Evolutionary conservation across 495 filamentous ascomycete genomes (phyloP).

Genomic region (Talaromyces proteolyticus): DNA sequence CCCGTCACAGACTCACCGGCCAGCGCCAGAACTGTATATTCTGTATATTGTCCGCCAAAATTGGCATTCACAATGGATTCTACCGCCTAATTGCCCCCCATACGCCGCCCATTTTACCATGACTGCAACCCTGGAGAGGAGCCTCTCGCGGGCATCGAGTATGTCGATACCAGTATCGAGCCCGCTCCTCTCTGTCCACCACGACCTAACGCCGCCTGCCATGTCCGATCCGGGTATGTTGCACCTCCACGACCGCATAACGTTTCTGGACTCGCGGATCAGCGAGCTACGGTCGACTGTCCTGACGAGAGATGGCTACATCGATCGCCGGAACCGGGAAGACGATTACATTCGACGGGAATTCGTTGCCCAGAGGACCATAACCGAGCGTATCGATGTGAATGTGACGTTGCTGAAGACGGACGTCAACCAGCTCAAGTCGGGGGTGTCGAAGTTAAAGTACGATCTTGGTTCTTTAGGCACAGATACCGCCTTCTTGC

Average conservation of each 20-base stretch:
- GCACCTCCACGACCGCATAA: constrained; percentile 32
- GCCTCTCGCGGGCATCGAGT: constrained; percentile 33
- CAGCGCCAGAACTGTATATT: too few relatives aligned
- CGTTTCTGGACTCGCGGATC: constrained; percentile 30
- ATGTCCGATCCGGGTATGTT: constrained; percentile 25
- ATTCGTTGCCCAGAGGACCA: constrained; percentile 29
- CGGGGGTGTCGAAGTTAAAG: constrained; percentile 28
- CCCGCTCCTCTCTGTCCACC: constrained; percentile 27
- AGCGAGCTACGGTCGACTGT: constrained; percentile 31
- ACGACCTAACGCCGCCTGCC: constrained; percentile 26
- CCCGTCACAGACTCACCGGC: neutral
- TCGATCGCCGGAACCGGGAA: constrained; percentile 37
- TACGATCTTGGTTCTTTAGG: constrained; percentile 25
- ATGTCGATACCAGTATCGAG: constrained; percentile 34
- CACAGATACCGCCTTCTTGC: constrained; percentile 32
- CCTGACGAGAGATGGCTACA: constrained; percentile 33
- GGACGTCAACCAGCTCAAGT: constrained; percentile 33
- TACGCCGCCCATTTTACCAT: constrained; percentile 14
- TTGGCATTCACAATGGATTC: neutral
- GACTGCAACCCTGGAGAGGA: constrained; percentile 34
- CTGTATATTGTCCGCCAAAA: neutral
- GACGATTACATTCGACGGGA: constrained; percentile 36
- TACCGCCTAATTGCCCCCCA: neutral
- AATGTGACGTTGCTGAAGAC: constrained; percentile 31
- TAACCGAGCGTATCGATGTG: constrained; percentile 31